A percentile compares a stretch with the other conserved stretches of the same genome.
Conservation (phyloP, 495 filamentous ascomycete species). For the Rusavskia elegans region DNA sequence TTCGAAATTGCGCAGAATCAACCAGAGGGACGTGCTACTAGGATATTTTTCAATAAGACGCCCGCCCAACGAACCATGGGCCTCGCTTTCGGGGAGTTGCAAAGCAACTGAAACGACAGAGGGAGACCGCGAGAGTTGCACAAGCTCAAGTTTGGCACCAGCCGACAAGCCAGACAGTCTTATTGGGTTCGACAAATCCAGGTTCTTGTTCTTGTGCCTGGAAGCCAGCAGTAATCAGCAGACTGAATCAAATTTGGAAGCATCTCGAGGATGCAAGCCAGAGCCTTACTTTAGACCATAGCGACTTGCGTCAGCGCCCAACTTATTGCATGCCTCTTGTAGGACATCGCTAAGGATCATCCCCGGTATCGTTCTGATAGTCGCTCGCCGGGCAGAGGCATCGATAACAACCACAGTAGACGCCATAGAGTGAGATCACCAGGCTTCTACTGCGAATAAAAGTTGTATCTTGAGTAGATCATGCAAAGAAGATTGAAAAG, state of each 20-base stretch:
- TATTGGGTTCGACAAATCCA: constrained; percentile 72
- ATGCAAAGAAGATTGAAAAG: too few relatives aligned
- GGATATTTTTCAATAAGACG: constrained; percentile 71
- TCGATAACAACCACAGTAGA: constrained; percentile 82
- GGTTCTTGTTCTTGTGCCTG: constrained; percentile 63
- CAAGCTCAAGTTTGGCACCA: constrained; percentile 84
- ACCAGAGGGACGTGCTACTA: constrained; percentile 73
- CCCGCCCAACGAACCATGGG: constrained; percentile 33
- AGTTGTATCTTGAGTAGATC: too few relatives aligned
- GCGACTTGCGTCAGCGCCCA: constrained; percentile 51
- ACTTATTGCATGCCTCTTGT: constrained; percentile 70
- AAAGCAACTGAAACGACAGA: constrained; percentile 73
- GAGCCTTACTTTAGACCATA: constrained; percentile 62
- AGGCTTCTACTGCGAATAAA: too few relatives aligned
- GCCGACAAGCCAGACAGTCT: constrained; percentile 73
- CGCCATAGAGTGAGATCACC: constrained; percentile 39
- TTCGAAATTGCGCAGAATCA: constrained; percentile 78
- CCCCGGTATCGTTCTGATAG: constrained; percentile 68
- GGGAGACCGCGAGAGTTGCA: constrained; percentile 67
- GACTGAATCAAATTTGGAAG: not conserved
- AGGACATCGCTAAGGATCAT: constrained; percentile 71
- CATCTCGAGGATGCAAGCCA: not conserved
- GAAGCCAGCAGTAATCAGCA: not conserved
- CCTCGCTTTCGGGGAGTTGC: constrained; percentile 56
- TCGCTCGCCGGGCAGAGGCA: constrained; percentile 50